Evolutionary conservation across 345 rosid species (phyloP).

Genomic region (Acer campestre): DNA sequence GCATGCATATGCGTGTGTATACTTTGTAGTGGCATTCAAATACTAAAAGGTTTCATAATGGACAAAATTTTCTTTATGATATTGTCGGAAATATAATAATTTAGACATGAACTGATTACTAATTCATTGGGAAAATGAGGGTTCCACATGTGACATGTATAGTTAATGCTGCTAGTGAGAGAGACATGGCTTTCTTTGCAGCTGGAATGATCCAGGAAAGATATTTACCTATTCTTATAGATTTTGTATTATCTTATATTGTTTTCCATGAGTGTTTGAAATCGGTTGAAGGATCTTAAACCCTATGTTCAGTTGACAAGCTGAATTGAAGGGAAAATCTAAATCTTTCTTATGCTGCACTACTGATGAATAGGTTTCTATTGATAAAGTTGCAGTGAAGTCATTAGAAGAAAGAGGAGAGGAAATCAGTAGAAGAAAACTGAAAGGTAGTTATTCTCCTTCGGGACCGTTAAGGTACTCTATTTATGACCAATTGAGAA

Average conservation of each 20-base stretch:
- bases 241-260: constrained; percentile 8
- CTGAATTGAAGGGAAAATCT: constrained; percentile 79
- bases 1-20: too few species aligned
- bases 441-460: constrained; percentile 72
- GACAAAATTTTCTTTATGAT: too few species aligned
- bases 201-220: too few species aligned
- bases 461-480: constrained; percentile 63
- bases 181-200: too few species aligned
- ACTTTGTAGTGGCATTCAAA: too few species aligned
- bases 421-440: constrained; percentile 73
- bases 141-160: too few species aligned
- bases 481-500: constrained; percentile 85
- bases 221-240: constrained; percentile 9
- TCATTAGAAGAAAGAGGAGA: constrained; percentile 68
- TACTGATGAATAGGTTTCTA: constrained; percentile 73
- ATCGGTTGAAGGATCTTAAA: constrained; percentile 11
- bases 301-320: constrained; percentile 53
- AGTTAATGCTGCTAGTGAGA: too few species aligned
- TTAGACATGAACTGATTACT: too few species aligned
- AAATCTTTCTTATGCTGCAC: constrained; percentile 90
- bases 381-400: constrained; percentile 76
- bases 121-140: too few species aligned
- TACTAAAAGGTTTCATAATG: too few species aligned
- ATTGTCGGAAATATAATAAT: too few species aligned
- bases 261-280: constrained; percentile 7